Evolutionary conservation across 805 yeast genomes (phyloP), one percentile per base, ranked within the genome.

Genomic region (Metschnikowia aberdeeniae): DNA sequence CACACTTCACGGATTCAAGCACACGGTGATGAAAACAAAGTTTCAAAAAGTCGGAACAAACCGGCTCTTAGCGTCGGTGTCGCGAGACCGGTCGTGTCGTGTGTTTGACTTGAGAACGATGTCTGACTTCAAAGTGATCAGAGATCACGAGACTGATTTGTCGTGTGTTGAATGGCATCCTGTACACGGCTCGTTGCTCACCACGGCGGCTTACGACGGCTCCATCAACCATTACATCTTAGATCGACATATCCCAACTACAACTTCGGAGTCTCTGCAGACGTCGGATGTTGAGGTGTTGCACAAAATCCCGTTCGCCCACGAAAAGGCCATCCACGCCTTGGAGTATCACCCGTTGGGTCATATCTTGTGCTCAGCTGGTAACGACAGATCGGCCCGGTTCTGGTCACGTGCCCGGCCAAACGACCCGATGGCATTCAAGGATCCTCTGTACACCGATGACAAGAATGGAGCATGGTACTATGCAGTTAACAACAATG

Each of bases 381-480:
- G 97, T 14, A 89, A 93, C 46, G 99, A 93, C 64, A 80, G 93
- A 60, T 81, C 95, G 5, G 87, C 95, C 20, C 69, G 97, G 45
- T 87, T 95, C 66, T 93, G 99, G 99, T 81, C 90, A 27, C 74
- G 99, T 42, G 85, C 95, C 1, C 75, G 95, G 60, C 97, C 97
- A 1, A 84, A 83, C 54, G 99, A 93, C 67, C 85, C 88, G 0
- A 78, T 77, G 59, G 86, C 87, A 3, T 89, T 80, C 68, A 80
- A 82, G 52, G 96, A 88, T 62, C 85, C 88, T 12, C 81, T 88
- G 45, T 89, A 89, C 64, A 84, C 88, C 13, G 74, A 78, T 60
- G 79, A 78, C 35, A 79, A 79, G 53, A 69, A 67, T 41, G 81
- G 78, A 32, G 81, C 82, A 5, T 78, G 83, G 83, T 72, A 72